Evolutionary conservation across 495 filamentous ascomycete species (phyloP), one percentile per base, ranked within the genome.

Genomic region (Aspergillus hancockii): DNA sequence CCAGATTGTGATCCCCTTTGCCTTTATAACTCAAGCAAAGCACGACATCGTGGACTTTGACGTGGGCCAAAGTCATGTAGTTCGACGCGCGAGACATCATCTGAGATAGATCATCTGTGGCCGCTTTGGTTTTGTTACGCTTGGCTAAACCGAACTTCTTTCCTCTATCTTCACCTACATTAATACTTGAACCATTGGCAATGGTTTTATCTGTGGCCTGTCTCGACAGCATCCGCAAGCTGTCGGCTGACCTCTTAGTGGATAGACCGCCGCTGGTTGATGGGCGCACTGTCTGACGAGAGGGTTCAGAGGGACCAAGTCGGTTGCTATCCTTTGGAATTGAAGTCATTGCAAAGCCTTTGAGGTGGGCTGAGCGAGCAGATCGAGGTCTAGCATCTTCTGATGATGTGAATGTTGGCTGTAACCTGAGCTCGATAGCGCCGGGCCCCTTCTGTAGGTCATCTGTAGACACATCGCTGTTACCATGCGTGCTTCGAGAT

Each of bases 1-100:
- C 90, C 51, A 98, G 76, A 65, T 98, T 99, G 65, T 92, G 91
- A 55, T 96, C 90, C 45, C 91, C 92, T 71, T 88, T 93, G 58
- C 95, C 94, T 71, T 99, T 98, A 78, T 97, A 99, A 69, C 90
- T 93, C 54, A 99, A 80, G 73, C 93, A 97, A 22, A 99, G 83
- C 12, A 97, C 93, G 49, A 98, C 92, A 60, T 90, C 92, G 1
- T 93, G 90, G 52, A 98, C 90, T 74, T 92, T 94, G 69, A 98
- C 92, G 67, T 94, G 95, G 18, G 93, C 88, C 25, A 99, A 84
- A 0, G 93, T 97, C 91, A 97, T 97, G 76, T 94, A 98, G 69
- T 93, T 96, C 21, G 90, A 94, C 8, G 94, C 94, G 31, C 94
- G 86, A 50, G 88, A 86, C 70, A 99, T 93, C 94, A 99, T 99